Conservation (phyloP, 116 monocot genomes). For the Posidonia oceanica region DNA sequence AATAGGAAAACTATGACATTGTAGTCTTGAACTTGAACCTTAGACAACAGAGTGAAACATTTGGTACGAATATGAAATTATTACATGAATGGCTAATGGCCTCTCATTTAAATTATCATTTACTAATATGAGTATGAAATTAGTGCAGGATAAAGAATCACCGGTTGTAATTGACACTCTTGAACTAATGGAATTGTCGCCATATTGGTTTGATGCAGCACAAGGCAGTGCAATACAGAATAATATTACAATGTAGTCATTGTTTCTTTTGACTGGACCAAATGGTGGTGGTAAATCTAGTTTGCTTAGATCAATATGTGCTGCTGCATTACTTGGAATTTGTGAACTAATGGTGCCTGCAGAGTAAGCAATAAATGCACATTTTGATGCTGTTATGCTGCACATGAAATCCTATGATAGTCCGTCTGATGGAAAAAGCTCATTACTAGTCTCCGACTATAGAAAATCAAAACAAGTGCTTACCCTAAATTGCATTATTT, state of each 20-base stretch:
- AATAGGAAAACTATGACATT: too few species aligned
- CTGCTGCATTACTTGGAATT: conserved; percentile 87
- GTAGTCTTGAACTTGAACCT: too few species aligned
- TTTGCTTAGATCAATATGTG: conserved; percentile 88
- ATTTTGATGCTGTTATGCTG: conserved; percentile 96
- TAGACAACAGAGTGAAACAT: too few species aligned
- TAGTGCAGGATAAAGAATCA: conserved; percentile 30
- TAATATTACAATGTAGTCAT: conserved; percentile 57
- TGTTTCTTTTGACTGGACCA: conserved; percentile 89
- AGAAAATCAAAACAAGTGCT: too few species aligned
- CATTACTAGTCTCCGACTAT: too few species aligned
- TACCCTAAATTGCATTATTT: too few species aligned
- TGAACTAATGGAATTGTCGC: conserved; percentile 49
- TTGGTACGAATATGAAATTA: too few species aligned
- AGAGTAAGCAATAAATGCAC: conserved; percentile 61
- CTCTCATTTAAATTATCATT: too few species aligned
- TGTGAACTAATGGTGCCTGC: conserved; percentile 98
- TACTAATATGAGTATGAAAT: neutral
- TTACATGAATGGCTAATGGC: too few species aligned
- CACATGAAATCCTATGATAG: conserved; percentile 98
- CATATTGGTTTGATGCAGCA: conserved; percentile 86
- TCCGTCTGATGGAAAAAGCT: conserved; percentile 95
- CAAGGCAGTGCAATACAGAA: conserved; percentile 68
- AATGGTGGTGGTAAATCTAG: conserved; percentile 99
- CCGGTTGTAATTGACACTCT: conserved; percentile 19